Conservation (phyloP, 345 rosid species). For the Euphorbia pulcherrima region DNA sequence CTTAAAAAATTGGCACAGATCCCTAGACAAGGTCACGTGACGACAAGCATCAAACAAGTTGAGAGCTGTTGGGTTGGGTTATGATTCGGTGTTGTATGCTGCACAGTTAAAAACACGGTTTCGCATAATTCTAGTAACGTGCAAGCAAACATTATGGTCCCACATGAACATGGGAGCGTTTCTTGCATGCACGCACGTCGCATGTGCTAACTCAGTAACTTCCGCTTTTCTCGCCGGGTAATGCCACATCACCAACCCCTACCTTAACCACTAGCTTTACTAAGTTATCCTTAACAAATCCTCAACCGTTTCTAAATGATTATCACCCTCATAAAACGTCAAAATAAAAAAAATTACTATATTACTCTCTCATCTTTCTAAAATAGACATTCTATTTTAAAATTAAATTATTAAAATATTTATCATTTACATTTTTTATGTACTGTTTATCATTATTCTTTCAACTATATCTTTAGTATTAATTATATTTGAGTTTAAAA, state of each 20-base stretch:
- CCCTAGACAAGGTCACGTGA: conserved; percentile 59
- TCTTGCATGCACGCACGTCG: conserved; percentile 52
- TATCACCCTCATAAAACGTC: no score
- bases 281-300: not conserved
- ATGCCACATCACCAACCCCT: conserved; percentile 15
- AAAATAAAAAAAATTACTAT: no score
- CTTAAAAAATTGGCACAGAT: conserved; percentile 17
- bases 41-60: not conserved
- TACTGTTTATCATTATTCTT: no score
- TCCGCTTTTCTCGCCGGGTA: conserved; percentile 34
- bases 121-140: conserved; percentile 10
- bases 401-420: no score
- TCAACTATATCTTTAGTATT: no score
- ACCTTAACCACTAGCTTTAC: not conserved
- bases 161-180: conserved; percentile 37
- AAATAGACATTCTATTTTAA: no score
- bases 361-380: no score
- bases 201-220: conserved; percentile 40
- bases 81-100: conserved; percentile 28
- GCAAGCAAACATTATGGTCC: conserved; percentile 34
- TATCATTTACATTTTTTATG: no score
- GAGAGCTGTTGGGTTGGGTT: conserved; percentile 30
- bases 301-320: no score
- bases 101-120: conserved; percentile 28
- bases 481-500: no score